Evolutionary conservation across 2,329 filamentous ascomycete species (phyloP), one percentile per base, ranked within the genome.

Genomic region (Colletotrichum ledebouriae): DNA sequence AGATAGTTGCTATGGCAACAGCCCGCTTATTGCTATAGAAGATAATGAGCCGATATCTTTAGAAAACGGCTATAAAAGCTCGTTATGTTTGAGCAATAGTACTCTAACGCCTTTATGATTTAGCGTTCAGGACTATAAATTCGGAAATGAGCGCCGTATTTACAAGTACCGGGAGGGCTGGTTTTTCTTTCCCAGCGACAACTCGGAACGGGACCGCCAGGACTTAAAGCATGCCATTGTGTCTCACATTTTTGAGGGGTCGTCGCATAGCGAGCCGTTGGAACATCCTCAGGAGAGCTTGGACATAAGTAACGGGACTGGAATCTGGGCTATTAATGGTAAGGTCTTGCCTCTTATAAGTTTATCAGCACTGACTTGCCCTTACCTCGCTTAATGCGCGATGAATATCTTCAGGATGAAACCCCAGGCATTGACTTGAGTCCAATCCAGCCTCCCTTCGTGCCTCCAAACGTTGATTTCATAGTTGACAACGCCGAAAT

Each of bases 301-400:
- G 0, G 63, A 69, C 2, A 9, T 69, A 1, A 57, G 67, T 4
- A 69, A 62, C 9, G 84, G 84, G 1, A 83, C 81, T 33, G 83
- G 83, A 25, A 80, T 87, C 47, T 89, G 87, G 87, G 86, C 86
- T 1, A 82, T 87, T 58, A 82, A 85, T 70, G 77, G 83, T 84
- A 72, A 29, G 78, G 77, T 20, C 1, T 13, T 6, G 15, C 2
- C 6, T 5, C 1, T 22, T 20, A 0, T 2, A 22, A 49, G 25
- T 5, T 20, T 0, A 13, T 12, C 11, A 25, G 12, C 1, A 47
- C 17, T 49, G 17, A 17, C 17, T 17, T 17, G 17, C 17, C 17
- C 20, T 25, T 17, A 49, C 20, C 2, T 49, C 17, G 20, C 50
- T 20, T 67, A 73, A 76, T 80, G 69, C 78, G 77, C 22, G 66